Percentiles rank a stretch among this genome's conserved stretches.
These are phyloP conservation scores for Malassezia slooffiae DNA, from an alignment of 1,284 basidiomycete genomes.

Conservation along the genomic window DNA sequence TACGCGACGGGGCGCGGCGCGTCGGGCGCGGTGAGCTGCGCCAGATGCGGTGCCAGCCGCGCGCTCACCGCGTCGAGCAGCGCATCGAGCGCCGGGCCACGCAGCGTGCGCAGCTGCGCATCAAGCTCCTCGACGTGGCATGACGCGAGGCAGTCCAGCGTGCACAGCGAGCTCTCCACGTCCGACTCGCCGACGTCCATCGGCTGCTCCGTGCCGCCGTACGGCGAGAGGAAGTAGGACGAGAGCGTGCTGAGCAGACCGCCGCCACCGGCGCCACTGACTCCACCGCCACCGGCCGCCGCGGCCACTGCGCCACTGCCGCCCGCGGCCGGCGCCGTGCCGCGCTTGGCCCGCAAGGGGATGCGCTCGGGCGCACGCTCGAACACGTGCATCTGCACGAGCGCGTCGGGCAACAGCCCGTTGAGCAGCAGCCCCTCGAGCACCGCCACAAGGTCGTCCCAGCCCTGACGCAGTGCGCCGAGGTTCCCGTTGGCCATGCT, in stretches of 20 bases:
- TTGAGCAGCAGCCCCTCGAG: slow-evolving; percentile 91
- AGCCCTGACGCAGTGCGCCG: slow-evolving; percentile 84
- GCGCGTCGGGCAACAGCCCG: slow-evolving; percentile 64
- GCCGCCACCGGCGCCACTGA: slow-evolving; percentile 65
- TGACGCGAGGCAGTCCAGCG: slow-evolving; percentile 86
- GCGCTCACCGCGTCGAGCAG: slow-evolving; percentile 54
- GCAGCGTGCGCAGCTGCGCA: slow-evolving; percentile 70
- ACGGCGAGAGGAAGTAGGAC: slow-evolving; percentile 92
- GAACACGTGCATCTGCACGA: slow-evolving; percentile 73
- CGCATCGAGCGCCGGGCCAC: slow-evolving; percentile 52
- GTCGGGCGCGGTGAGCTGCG: background rate
- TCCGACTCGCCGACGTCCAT: slow-evolving; percentile 67
- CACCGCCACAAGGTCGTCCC: slow-evolving; percentile 87
- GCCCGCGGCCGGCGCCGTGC: slow-evolving; percentile 71
- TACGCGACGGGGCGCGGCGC: slow-evolving; percentile 57
- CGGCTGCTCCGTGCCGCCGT: slow-evolving; percentile 61
- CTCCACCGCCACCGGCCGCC: slow-evolving; percentile 49
- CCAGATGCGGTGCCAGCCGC: slow-evolving; percentile 3
- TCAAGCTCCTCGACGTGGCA: slow-evolving; percentile 91
- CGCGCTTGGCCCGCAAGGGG: slow-evolving; percentile 50
- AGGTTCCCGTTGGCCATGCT: slow-evolving; percentile 95
- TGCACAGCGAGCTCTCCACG: slow-evolving; percentile 83
- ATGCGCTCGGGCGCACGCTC: slow-evolving; percentile 14
- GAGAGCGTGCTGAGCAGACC: slow-evolving; percentile 87
- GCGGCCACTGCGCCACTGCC: slow-evolving; percentile 52